Evolutionary conservation across 106 monocot genomes (phyloP).

Genomic region (Hemerocallis citrina): DNA sequence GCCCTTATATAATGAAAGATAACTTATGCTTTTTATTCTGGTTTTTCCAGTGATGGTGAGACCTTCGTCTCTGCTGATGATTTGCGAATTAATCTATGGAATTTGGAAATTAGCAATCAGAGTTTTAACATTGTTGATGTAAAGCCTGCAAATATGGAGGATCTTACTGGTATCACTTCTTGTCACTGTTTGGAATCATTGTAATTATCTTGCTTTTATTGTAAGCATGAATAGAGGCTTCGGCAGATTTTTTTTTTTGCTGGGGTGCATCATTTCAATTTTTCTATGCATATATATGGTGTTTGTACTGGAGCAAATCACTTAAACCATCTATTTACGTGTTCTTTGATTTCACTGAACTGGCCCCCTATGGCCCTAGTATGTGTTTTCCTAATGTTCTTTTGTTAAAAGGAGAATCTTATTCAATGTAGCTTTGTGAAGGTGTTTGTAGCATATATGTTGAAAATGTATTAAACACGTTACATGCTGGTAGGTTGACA

Average conservation of each 20-base stretch:
- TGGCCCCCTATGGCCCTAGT: not conserved
- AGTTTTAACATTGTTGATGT: conserved; percentile 87
- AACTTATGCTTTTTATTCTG: conserved; percentile 9
- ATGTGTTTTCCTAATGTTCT: not conserved
- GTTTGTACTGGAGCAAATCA: not conserved
- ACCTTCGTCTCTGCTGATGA: conserved; percentile 86
- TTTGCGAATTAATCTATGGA: conserved; percentile 78
- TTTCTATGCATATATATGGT: not conserved
- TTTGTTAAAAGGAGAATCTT: not conserved
- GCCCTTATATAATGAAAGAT: not conserved
- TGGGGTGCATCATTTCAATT: not conserved
- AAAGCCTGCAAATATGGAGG: conserved; percentile 85
- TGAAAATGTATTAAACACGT: no score
- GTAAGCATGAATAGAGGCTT: no score
- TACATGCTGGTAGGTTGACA: no score
- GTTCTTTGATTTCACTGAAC: not conserved
- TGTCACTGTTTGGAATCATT: not conserved
- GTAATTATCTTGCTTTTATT: no score
- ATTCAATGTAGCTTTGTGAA: no score
- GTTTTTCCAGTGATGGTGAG: conserved; percentile 61
- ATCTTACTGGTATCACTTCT: conserved; percentile 56
- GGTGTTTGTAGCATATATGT: no score
- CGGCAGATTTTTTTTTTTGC: no score
- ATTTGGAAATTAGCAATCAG: conserved; percentile 80
- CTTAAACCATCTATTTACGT: not conserved